Percentiles rank a stretch among this genome's conserved stretches.
Conservation (phyloP, 768 basidiomycete species). For the Amanita brunnescens region DNA sequence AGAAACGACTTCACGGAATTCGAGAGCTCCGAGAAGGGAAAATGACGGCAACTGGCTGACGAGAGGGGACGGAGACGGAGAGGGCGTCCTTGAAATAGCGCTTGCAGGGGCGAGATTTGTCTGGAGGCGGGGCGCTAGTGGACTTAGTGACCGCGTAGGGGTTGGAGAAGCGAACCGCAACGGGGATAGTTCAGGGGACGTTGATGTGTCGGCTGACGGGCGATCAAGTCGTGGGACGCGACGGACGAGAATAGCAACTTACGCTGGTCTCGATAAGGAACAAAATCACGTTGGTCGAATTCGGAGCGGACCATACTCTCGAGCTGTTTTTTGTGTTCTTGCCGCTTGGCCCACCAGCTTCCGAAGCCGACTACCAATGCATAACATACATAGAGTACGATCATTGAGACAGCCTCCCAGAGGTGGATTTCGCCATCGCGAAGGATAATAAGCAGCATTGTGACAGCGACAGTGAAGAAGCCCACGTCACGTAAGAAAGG, state of each 20-base stretch:
- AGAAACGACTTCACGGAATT: constrained; percentile 88
- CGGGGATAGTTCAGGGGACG: constrained; percentile 17
- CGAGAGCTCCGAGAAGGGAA: constrained; percentile 90
- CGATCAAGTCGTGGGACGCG: neutral
- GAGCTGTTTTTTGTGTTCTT: constrained; percentile 33
- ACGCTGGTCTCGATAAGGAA: constrained; percentile 61
- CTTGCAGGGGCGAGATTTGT: constrained; percentile 27
- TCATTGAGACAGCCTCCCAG: constrained; percentile 67
- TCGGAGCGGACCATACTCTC: constrained; percentile 53
- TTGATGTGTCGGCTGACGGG: constrained; percentile 10
- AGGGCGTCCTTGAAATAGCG: constrained; percentile 40
- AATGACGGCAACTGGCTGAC: constrained; percentile 65
- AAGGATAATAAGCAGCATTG: constrained; percentile 67
- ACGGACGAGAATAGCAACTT: constrained; percentile 16
- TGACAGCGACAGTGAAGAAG: constrained; percentile 83
- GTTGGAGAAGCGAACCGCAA: constrained; percentile 24
- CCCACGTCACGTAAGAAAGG: constrained; percentile 92
- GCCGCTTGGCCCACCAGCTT: constrained; percentile 65
- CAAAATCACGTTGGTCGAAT: constrained; percentile 43
- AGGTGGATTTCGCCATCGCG: constrained; percentile 62
- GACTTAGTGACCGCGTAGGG: constrained; percentile 26
- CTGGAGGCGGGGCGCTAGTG: constrained; percentile 24
- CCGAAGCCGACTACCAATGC: constrained; percentile 67
- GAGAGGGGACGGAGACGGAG: constrained; percentile 33
- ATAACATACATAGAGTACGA: constrained; percentile 70